phyloP scores from a whole-genome alignment of 805 yeast species.

The Nakazawaea siamensis region DNA sequence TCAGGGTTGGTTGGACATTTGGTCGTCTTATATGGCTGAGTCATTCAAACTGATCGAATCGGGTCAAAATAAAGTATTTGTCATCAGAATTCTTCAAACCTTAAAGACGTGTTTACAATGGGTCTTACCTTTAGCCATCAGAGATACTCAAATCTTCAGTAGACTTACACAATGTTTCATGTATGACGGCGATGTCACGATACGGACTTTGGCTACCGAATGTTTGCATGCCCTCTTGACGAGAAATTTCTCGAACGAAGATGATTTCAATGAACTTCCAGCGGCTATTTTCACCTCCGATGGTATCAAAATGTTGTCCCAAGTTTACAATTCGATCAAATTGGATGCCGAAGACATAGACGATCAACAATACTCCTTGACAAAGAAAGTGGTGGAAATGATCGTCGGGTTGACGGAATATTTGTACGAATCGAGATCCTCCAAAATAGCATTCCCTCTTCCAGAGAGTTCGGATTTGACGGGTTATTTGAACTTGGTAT shows the following conservation, averaged over 20 bases:
- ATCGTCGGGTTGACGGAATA: conserved; percentile 80
- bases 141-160: conserved; percentile 55
- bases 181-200: conserved; percentile 42
- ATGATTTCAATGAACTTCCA: conserved; percentile 70
- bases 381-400: conserved; percentile 91
- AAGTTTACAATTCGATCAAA: conserved; percentile 54
- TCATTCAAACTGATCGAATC: conserved; percentile 28
- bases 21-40: conserved; percentile 50
- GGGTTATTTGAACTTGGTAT: conserved; percentile 64
- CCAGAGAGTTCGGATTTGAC: conserved; percentile 46
- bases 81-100: conserved; percentile 66
- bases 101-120: conserved; percentile 87
- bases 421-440: conserved; percentile 29
- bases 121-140: conserved; percentile 74
- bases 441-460: conserved; percentile 11
- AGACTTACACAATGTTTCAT: conserved; percentile 54
- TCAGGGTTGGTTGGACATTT: conserved; percentile 82
- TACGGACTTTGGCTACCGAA: conserved; percentile 81
- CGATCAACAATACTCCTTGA: conserved; percentile 69
- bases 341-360: conserved; percentile 57
- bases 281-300: conserved; percentile 68
- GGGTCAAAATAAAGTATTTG: conserved; percentile 35
- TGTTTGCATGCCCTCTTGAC: conserved; percentile 86
- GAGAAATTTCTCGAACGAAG: conserved; percentile 55
- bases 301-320: conserved; percentile 63